Evolutionary conservation across 2,329 filamentous ascomycete species (phyloP), one percentile per base, ranked within the genome.

Genomic region (Aureobasidium sp.): DNA sequence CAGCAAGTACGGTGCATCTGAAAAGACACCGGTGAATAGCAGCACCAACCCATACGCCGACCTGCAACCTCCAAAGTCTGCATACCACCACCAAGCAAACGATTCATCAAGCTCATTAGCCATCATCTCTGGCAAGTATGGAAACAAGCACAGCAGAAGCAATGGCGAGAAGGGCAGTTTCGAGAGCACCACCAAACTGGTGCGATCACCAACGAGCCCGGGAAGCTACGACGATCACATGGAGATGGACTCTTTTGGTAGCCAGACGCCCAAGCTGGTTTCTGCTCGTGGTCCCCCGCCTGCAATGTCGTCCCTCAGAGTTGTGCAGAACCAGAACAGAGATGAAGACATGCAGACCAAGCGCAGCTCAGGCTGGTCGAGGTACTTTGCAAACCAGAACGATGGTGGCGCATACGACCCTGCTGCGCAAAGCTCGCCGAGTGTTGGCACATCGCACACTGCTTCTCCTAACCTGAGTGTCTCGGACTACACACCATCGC

Each of bases 171-270:
- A 82, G 67, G 76, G 75, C 26, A 89, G 85, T 74, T 81, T 81
- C 64, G 82, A 83, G 32, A 83, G 81, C 63, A 84, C 84, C 6
- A 80, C 82, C 69, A 84, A 81, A 65, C 77, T 86, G 64, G 82
- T 85, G 64, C 83, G 83, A n/a, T 43, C 61, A 17, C 61, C 73
- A 70, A 41, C 68, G 75, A 48, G 74, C 72, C 17, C 50, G 69
- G 67, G 55, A 59, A 60, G 57, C 57, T 60, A 51, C 17, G 57
- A 60, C n/a, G 57, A 60, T 20, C 36, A 17, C 34, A 60, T 39
- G 61, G 66, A 56, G 20, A 29, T 59, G 26, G 61, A 56, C 15
- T 57, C 69, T 20, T 67, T 71, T 27, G 27, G 51, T 36, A n/a
- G 57, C 32, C 44, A 60, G 15, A 51, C 57, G 4, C 57, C 57